Percentiles rank a stretch among this genome's conserved stretches.
phyloP scores from a whole-genome alignment of 208 protist genomes.

The Trypanosoma brucei region DNA sequence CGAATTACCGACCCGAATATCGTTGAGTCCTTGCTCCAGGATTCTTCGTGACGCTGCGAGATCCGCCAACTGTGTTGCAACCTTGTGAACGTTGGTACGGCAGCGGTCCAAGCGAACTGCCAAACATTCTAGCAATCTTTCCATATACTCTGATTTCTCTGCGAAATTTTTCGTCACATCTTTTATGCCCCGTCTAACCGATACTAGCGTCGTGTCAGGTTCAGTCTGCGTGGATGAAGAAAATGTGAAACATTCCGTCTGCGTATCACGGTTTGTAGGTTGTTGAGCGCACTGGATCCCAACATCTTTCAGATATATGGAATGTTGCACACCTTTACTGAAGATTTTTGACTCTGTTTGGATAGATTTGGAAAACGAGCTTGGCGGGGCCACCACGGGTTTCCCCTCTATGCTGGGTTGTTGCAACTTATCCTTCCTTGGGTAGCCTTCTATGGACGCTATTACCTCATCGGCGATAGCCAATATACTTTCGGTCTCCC shows the following conservation, averaged over 20 bases:
- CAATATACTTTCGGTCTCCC: constrained; percentile 17
- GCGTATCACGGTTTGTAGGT: neutral
- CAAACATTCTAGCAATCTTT: constrained; percentile 3
- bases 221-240: constrained; percentile 17
- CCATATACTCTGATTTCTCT: neutral
- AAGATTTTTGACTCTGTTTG: constrained; percentile 13
- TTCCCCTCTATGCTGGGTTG: no score
- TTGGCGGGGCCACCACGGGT: no score
- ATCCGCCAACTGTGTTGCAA: neutral
- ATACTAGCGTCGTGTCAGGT: constrained; percentile 2
- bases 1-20: neutral
- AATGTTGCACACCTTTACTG: constrained; percentile 7
- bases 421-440: no score
- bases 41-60: constrained; percentile 7
- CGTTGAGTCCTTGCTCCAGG: constrained; percentile 1
- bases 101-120: constrained; percentile 3
- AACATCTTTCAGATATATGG: neutral
- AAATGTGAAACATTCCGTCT: constrained; percentile 1
- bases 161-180: neutral
- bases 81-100: constrained; percentile 2
- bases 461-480: constrained; percentile 23
- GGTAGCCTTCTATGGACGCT: constrained; percentile 5
- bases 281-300: constrained; percentile 4
- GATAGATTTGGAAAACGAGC: constrained; percentile 1
- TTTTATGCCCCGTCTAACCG: constrained; percentile 8